Percentiles rank a stretch among this genome's conserved stretches.
These are phyloP conservation scores for Cladosporium sp. DNA, from an alignment of 2,329 filamentous ascomycete genomes.

Conservation along the genomic window DNA sequence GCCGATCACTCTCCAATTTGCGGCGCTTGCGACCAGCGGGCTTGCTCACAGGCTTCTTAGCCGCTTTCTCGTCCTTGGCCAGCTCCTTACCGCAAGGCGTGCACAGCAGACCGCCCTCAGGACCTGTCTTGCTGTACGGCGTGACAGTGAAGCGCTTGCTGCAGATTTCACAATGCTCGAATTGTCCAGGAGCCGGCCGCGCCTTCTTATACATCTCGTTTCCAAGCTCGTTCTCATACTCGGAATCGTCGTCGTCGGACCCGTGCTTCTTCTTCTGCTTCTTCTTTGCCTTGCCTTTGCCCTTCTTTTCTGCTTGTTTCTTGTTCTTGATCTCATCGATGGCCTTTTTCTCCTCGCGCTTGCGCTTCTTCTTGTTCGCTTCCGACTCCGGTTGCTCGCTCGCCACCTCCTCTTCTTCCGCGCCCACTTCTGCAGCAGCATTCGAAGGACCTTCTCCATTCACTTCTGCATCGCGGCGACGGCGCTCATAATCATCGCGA, in stretches of 20 bases:
- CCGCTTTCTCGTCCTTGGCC: slow-evolving; percentile 57
- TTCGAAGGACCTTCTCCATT: slow-evolving; percentile 15
- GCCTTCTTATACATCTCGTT: slow-evolving; percentile 50
- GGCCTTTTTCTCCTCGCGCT: slow-evolving; percentile 48
- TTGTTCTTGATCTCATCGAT: slow-evolving; percentile 36
- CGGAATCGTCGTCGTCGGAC: slow-evolving; percentile 36
- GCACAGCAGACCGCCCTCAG: slow-evolving; percentile 81
- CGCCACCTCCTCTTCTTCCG: slow-evolving; percentile 23
- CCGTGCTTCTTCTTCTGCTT: slow-evolving; percentile 39
- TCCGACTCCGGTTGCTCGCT: slow-evolving; percentile 33
- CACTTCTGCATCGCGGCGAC: slow-evolving; percentile 41
- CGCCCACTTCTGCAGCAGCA: slow-evolving; percentile 25
- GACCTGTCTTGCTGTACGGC: slow-evolving; percentile 74
- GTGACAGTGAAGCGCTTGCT: slow-evolving; percentile 89
- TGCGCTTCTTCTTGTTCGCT: slow-evolving; percentile 46
- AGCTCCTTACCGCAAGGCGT: slow-evolving; percentile 70
- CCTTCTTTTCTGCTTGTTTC: slow-evolving; percentile 26
- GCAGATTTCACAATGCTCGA: slow-evolving; percentile 82
- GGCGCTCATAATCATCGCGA: slow-evolving; percentile 51
- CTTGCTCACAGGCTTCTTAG: slow-evolving; percentile 53
- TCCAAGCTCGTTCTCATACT: slow-evolving; percentile 41
- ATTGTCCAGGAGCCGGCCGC: slow-evolving; percentile 68
- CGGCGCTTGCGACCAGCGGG: slow-evolving; percentile 58
- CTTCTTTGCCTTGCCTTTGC: slow-evolving; percentile 46
- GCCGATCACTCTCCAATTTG: slow-evolving; percentile 72